These are phyloP conservation scores for Delphinella strobiligena DNA, from an alignment of 2,329 filamentous ascomycete genomes.

Conservation along the genomic window DNA sequence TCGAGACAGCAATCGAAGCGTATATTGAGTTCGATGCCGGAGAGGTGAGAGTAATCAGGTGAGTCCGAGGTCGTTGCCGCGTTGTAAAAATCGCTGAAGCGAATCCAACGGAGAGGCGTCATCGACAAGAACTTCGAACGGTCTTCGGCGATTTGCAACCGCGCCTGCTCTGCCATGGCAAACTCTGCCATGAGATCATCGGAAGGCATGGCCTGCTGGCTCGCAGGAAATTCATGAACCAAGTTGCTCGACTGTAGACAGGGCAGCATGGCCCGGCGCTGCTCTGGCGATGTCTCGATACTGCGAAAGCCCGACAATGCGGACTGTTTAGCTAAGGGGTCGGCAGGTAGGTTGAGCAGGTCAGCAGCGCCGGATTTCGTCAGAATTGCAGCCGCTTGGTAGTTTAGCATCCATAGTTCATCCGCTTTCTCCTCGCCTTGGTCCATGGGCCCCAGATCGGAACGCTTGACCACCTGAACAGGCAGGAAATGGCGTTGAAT, in stretches of 20 bases:
- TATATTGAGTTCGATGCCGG: constrained; percentile 2
- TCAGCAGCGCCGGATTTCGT: constrained; percentile 4
- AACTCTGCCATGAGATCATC: constrained; percentile 7
- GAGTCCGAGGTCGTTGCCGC: constrained; percentile 2
- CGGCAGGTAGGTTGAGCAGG: constrained; percentile 7
- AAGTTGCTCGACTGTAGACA: constrained; percentile 6
- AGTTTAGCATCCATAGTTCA: constrained; percentile 11
- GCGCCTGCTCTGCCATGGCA: constrained; percentile 6
- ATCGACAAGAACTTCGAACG: constrained; percentile 8
- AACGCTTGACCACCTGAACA: constrained; percentile 9
- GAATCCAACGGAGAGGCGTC: constrained; percentile 9
- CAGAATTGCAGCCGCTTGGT: constrained; percentile 11
- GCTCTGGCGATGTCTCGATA: constrained; percentile 1
- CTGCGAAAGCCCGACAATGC: neutral
- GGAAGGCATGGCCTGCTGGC: neutral
- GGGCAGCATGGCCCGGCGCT: constrained; percentile 4
- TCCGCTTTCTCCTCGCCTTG: constrained; percentile 4
- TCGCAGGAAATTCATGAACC: constrained; percentile 5
- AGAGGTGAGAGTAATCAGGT: constrained; percentile 1
- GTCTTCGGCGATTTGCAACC: constrained; percentile 8
- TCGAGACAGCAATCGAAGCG: constrained; percentile 7
- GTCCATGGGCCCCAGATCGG: constrained; percentile 4
- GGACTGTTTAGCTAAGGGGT: constrained; percentile 3
- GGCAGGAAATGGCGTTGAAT: constrained; percentile 10
- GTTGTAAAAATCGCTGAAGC: constrained; percentile 10